These are phyloP conservation scores for Penicillium odoratum DNA, from an alignment of 495 filamentous ascomycete genomes.

Conservation along the genomic window DNA sequence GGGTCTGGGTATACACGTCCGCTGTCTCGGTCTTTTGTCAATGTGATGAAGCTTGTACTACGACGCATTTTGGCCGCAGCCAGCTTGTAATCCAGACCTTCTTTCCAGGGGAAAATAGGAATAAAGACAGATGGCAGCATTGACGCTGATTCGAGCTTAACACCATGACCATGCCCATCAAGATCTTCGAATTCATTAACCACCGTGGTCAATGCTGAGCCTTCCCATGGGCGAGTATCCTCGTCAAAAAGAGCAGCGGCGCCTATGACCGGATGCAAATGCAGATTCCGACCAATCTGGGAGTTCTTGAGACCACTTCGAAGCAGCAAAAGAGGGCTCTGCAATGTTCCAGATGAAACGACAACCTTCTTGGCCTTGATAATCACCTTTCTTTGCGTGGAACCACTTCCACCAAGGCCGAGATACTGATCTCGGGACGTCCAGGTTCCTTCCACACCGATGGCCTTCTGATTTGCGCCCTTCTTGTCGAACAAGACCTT, in stretches of 20 bases:
- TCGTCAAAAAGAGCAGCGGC: conserved; percentile 64
- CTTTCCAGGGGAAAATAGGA: conserved; percentile 59
- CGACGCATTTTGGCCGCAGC: conserved; percentile 59
- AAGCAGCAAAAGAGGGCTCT: conserved; percentile 72
- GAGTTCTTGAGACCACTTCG: conserved; percentile 73
- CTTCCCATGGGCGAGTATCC: conserved; percentile 76
- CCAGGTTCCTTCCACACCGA: conserved; percentile 72
- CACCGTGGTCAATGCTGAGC: conserved; percentile 71
- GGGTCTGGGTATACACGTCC: conserved; percentile 79
- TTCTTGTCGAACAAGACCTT: conserved; percentile 64
- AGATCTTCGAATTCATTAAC: conserved; percentile 79
- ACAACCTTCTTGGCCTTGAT: conserved; percentile 84
- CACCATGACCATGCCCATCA: conserved; percentile 80
- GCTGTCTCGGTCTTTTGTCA: conserved; percentile 69
- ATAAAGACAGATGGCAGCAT: conserved; percentile 65
- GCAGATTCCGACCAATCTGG: conserved; percentile 82
- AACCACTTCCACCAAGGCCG: conserved; percentile 49
- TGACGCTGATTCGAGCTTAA: conserved; percentile 69
- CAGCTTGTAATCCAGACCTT: conserved; percentile 67
- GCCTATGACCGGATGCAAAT: conserved; percentile 73
- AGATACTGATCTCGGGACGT: conserved; percentile 64
- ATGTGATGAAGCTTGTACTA: conserved; percentile 65
- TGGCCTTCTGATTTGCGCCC: conserved; percentile 56
- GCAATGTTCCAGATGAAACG: conserved; percentile 68
- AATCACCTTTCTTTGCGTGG: conserved; percentile 55